phyloP scores from a whole-genome alignment of 1,139 yeast species.

The Tardiomyces depauwii region DNA sequence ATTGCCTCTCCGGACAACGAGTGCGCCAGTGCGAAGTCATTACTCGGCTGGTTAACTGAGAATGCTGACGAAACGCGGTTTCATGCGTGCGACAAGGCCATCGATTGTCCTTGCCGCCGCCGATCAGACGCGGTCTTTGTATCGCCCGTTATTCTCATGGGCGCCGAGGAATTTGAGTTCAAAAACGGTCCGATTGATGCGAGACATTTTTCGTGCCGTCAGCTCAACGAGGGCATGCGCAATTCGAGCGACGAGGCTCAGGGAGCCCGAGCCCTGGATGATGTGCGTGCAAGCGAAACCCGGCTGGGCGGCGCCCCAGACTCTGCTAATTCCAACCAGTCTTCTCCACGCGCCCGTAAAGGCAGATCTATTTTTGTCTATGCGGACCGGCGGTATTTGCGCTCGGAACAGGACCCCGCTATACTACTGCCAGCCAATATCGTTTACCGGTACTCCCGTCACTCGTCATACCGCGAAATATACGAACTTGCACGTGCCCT shows the following conservation, averaged over 20 bases:
- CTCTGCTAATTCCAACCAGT: no score
- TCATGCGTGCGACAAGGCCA: slow-evolving; percentile 24
- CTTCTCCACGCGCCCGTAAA: no score
- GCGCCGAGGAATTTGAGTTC: slow-evolving; percentile 17
- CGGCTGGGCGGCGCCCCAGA: neutral
- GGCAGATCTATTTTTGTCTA: neutral
- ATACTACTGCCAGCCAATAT: neutral
- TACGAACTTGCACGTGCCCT: slow-evolving; percentile 5
- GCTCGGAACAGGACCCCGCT: neutral
- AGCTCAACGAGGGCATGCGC: neutral
- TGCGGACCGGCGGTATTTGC: neutral
- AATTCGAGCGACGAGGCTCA: no score
- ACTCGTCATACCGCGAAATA: slow-evolving; percentile 10
- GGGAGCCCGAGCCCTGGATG: neutral
- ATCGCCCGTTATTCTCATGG: slow-evolving; percentile 29
- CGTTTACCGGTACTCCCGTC: slow-evolving; percentile 7
- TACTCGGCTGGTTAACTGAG: slow-evolving; percentile 11
- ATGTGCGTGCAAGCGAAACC: neutral
- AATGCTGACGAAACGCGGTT: slow-evolving; percentile 17
- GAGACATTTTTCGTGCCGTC: neutral
- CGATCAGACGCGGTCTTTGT: slow-evolving; percentile 16
- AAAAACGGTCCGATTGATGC: slow-evolving; percentile 2
- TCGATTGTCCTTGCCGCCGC: slow-evolving; percentile 13
- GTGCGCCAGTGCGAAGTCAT: neutral
- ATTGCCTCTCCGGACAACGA: slow-evolving; percentile 7